phyloP scores from a whole-genome alignment of 192 early-diverging fungal species.

The Podila epigama region DNA sequence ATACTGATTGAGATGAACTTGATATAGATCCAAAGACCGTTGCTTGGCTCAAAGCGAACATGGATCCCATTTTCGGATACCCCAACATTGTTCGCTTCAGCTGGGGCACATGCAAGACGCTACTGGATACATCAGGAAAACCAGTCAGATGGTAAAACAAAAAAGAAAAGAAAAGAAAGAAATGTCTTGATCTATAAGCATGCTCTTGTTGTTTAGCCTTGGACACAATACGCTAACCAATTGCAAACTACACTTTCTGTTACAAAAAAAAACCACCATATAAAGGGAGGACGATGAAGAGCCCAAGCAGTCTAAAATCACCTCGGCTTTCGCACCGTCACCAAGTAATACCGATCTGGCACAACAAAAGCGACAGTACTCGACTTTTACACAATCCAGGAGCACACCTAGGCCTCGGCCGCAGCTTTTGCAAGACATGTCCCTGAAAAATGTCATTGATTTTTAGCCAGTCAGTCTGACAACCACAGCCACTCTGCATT shows the following conservation, averaged over 20 bases:
- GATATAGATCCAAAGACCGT: slow-evolving; percentile 87
- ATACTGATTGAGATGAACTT: too few species aligned
- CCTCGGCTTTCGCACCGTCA: slow-evolving; percentile 22
- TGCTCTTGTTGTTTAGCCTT: too few species aligned
- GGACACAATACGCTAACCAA: background rate
- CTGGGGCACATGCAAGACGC: slow-evolving; percentile 87
- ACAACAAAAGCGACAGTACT: slow-evolving; percentile 28
- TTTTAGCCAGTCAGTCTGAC: slow-evolving; percentile 6
- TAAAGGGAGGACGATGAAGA: slow-evolving; percentile 33
- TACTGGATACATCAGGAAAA: slow-evolving; percentile 69
- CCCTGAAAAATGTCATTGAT: slow-evolving; percentile 25
- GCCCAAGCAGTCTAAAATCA: slow-evolving; percentile 30
- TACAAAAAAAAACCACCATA: background rate
- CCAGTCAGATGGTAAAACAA: slow-evolving; percentile 62
- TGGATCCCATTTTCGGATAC: slow-evolving; percentile 92
- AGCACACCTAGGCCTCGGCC: slow-evolving; percentile 26
- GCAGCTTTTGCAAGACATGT: slow-evolving; percentile 43
- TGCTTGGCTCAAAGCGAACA: slow-evolving; percentile 78
- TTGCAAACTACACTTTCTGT: background rate
- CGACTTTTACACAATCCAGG: slow-evolving; percentile 25
- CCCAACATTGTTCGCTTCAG: slow-evolving; percentile 93
- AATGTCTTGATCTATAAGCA: too few species aligned
- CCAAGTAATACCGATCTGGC: slow-evolving; percentile 6
- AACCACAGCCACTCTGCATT: too few species aligned
- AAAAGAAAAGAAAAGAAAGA: background rate